These are phyloP conservation scores for Geotrichum histeridarum DNA, from an alignment of 1,139 yeast genomes.

Conservation along the genomic window DNA sequence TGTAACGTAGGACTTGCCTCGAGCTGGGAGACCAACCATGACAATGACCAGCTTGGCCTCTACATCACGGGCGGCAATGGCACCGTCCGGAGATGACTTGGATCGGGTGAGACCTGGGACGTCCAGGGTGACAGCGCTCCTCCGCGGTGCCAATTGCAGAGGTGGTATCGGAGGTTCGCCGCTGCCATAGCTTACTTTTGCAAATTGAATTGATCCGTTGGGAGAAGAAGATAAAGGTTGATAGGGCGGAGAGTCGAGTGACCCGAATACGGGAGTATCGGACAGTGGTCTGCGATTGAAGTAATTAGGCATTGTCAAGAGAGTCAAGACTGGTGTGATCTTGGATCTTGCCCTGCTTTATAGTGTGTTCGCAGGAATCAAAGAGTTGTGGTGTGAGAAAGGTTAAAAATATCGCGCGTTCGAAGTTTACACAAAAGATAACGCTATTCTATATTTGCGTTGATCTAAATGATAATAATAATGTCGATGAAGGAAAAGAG, in stretches of 20 bases:
- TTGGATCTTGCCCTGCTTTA: neutral
- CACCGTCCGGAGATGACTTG: conserved; percentile 77
- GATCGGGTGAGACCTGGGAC: conserved; percentile 90
- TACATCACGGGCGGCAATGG: conserved; percentile 62
- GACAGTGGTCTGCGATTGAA: conserved; percentile 14
- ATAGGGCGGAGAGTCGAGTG: neutral
- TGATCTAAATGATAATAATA: too few species aligned
- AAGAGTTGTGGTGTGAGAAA: neutral
- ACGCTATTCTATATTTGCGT: too few species aligned
- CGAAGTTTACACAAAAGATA: too few species aligned
- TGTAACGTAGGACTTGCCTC: conserved; percentile 89
- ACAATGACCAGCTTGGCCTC: conserved; percentile 86
- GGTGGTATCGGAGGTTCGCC: neutral
- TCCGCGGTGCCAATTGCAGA: conserved; percentile 19
- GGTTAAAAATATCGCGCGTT: too few species aligned
- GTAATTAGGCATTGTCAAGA: neutral
- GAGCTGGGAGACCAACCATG: conserved; percentile 90
- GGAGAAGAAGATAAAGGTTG: neutral
- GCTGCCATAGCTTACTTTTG: neutral
- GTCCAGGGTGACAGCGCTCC: conserved; percentile 72
- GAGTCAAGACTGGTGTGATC: neutral
- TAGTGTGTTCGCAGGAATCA: neutral
- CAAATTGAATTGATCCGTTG: conserved; percentile 1
- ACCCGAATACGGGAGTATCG: conserved; percentile 12
- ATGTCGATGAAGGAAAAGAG: neutral